Base-by-base conservation (phyloP, 2,329 filamentous ascomycete species). In the Hyphodiscus sp. region DNA sequence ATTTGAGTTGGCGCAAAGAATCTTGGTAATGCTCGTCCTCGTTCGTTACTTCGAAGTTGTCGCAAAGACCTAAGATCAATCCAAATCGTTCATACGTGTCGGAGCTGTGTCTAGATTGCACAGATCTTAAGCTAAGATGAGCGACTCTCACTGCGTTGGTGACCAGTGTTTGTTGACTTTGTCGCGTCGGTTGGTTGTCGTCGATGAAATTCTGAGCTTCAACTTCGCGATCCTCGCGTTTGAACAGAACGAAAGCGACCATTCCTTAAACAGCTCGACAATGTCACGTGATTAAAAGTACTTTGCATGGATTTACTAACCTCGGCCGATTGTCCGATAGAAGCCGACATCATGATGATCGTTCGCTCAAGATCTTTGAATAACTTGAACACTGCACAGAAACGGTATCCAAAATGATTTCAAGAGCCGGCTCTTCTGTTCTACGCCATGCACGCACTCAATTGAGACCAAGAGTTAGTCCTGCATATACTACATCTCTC, bases 401-500 rank as follows among this genome's bases (percentile, higher is more conserved):
- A 38, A 46, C 41, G 45, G 54, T 41, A 45, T 29, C 49, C 57
- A 66, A 58, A 42, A 68, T 69, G 67, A 61, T 68, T 63, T 65
- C 65, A 49, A 58, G 62, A 54, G 54, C 56, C 48, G 60, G 65
- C 20, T 51, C 55, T 42, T 62, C 63, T 46, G 60, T 63, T 38
- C 45, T 67, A 51, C 64, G 64, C 53, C 66, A 66, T 50, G 61
- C 58, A 48, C 61, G 66, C n/a, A 63, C 57, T 46, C 76, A 76
- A 67, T 69, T 80, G 55, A 69, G 70, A 51, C 57, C 68, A 49
- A 64, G 68, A 55, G 62, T 63, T 47, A 64, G 56, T 67, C 55
- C 65, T 68, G 67, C 73, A 69, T 67, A 73, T 23, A 53, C 65
- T 55, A 58, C 63, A 13, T 67, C 66, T 13, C 54, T 66, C 69